Percentiles rank a stretch among this genome's conserved stretches.
Evolutionary conservation across 139 green algal genomes (phyloP).

Genomic region (Tetraselmis chui): DNA sequence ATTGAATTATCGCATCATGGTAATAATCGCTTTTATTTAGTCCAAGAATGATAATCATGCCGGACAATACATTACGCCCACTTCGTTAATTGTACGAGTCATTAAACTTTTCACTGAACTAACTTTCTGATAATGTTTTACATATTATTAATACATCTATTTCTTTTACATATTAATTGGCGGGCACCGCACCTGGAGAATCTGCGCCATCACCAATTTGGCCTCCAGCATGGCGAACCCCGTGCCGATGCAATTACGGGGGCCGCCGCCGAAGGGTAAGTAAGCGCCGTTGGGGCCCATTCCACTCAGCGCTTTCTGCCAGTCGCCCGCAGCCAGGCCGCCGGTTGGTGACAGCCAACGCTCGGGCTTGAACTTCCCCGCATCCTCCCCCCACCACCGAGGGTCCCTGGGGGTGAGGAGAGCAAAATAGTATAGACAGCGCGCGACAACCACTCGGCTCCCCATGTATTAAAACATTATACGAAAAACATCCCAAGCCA

Average conservation of each 20-base stretch:
- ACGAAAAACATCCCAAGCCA: too few relatives aligned
- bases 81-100: background rate
- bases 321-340: background rate
- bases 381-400: conserved; percentile 28
- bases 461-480: too few relatives aligned
- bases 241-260: conserved; percentile 82
- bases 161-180: background rate
- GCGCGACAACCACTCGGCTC: too few relatives aligned
- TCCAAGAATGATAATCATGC: background rate
- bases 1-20: background rate
- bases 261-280: conserved; percentile 70
- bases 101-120: too few relatives aligned
- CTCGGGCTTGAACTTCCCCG: conserved; percentile 46
- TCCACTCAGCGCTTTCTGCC: conserved; percentile 27
- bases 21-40: background rate
- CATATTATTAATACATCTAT: too few relatives aligned
- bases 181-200: conserved; percentile 33
- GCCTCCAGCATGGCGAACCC: conserved; percentile 86
- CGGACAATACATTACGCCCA: background rate
- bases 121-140: too few relatives aligned
- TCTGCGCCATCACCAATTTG: conserved; percentile 57
- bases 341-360: conserved; percentile 44
- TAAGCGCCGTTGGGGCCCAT: conserved; percentile 60
- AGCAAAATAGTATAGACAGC: too few relatives aligned
- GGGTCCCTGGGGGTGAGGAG: conserved; percentile 17